phyloP scores from a whole-genome alignment of 805 yeast species.

The Maudiozyma serrabonitensis region DNA sequence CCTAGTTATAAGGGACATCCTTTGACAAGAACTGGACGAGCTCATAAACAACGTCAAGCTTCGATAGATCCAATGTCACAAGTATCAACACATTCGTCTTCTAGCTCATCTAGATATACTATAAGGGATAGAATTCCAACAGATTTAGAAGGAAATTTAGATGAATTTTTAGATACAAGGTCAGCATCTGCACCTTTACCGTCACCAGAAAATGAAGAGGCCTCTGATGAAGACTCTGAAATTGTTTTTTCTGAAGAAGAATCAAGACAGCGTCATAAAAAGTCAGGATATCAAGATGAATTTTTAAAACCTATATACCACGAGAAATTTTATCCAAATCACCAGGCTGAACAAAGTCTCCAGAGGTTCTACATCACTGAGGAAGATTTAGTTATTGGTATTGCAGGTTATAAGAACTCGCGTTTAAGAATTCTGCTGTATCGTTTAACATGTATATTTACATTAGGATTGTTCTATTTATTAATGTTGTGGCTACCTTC shows the following conservation, averaged over 20 bases:
- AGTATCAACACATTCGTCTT: constrained; percentile 25
- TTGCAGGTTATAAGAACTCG: constrained; percentile 75
- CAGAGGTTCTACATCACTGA: constrained; percentile 91
- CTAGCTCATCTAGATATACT: constrained; percentile 30
- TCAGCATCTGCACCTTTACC: constrained; percentile 14
- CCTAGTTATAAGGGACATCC: constrained; percentile 16
- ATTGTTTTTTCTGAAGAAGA: constrained; percentile 18
- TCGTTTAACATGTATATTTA: constrained; percentile 41
- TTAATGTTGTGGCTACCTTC: constrained; percentile 80
- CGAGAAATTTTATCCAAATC: constrained; percentile 35
- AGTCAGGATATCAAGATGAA: constrained; percentile 22
- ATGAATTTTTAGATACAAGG: constrained; percentile 28
- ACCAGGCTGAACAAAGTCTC: constrained; percentile 36
- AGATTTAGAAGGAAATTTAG: constrained; percentile 26
- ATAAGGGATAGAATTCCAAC: constrained; percentile 33
- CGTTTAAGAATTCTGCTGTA: constrained; percentile 38
- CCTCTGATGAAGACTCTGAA: constrained; percentile 16
- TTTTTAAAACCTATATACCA: constrained; percentile 30
- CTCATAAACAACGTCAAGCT: constrained; percentile 14
- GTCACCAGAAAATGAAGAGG: constrained; percentile 13
- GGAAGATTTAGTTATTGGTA: constrained; percentile 88
- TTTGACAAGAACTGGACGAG: constrained; percentile 12
- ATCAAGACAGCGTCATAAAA: constrained; percentile 15
- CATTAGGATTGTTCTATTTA: constrained; percentile 68
- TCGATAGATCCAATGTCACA: constrained; percentile 7